A percentile compares a stretch with the other conserved stretches of the same genome.
Evolutionary conservation across 805 yeast genomes (phyloP).

Genomic region (Pichia paraexigua): DNA sequence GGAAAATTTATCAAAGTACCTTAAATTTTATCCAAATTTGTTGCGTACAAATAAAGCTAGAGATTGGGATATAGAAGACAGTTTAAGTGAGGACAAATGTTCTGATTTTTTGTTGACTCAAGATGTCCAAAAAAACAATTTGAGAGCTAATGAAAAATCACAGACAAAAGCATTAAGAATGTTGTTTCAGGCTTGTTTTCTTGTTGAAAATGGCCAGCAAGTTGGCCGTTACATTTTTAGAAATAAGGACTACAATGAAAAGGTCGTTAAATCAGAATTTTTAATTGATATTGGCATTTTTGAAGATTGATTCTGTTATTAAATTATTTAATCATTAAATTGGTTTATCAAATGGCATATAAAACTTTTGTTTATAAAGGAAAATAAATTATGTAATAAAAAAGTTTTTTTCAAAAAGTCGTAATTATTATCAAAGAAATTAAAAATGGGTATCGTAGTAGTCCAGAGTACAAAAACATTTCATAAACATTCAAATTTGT

Average conservation of each 20-base stretch:
- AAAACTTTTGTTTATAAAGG: not conserved
- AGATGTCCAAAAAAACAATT: conserved; percentile 34
- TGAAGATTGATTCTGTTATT: not conserved
- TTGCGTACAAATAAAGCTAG: conserved; percentile 19
- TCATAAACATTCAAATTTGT: no score
- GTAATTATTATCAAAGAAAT: not conserved
- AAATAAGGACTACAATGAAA: conserved; percentile 31
- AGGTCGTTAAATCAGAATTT: conserved; percentile 20
- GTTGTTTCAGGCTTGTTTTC: conserved; percentile 34
- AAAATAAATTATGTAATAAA: not conserved
- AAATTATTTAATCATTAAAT: not conserved
- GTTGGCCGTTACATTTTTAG: conserved; percentile 39
- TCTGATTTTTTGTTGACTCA: conserved; percentile 55
- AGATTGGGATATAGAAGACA: conserved; percentile 25
- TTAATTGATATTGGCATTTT: conserved; percentile 8
- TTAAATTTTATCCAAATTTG: conserved; percentile 8
- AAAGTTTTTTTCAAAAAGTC: not conserved
- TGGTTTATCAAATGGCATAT: not conserved
- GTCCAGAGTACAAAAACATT: no score
- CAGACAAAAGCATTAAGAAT: conserved; percentile 36
- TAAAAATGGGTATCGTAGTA: no score
- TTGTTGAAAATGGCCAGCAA: conserved; percentile 23
- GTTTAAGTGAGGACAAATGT: conserved; percentile 53
- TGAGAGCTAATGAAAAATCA: conserved; percentile 20
- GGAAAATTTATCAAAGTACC: conserved; percentile 11